A percentile compares a stretch with the other conserved stretches of the same genome.
Conservation (phyloP, 192 early-diverging fungal genomes). For the Coemansia sp. region DNA sequence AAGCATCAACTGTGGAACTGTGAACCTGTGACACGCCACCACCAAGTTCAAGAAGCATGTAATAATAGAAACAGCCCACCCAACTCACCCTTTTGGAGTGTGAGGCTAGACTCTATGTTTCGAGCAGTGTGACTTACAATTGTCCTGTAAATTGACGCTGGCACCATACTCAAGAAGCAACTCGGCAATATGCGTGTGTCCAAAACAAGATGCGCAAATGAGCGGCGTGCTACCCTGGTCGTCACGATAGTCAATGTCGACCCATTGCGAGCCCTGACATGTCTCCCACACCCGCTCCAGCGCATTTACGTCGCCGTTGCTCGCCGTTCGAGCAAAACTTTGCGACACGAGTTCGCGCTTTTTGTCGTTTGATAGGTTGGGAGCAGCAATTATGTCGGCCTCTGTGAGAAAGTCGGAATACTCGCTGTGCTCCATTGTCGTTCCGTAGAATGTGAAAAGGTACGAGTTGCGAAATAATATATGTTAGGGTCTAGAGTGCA, state of each 20-base stretch:
- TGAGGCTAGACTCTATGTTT: no score
- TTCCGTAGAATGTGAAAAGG: neutral
- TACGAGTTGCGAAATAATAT: neutral
- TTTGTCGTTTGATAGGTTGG: slow-evolving; percentile 48
- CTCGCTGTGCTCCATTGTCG: slow-evolving; percentile 19
- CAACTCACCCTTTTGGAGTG: neutral
- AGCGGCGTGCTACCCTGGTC: slow-evolving; percentile 84
- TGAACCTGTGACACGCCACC: no score
- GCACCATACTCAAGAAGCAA: slow-evolving; percentile 72
- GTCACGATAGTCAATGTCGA: slow-evolving; percentile 78
- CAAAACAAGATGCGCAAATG: slow-evolving; percentile 87
- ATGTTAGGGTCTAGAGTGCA: neutral
- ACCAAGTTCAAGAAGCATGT: neutral
- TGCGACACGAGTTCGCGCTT: slow-evolving; percentile 61
- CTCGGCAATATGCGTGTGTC: slow-evolving; percentile 66
- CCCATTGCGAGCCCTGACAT: slow-evolving; percentile 53
- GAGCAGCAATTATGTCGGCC: slow-evolving; percentile 38
- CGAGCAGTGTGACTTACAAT: slow-evolving; percentile 55
- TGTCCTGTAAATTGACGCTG: slow-evolving; percentile 73
- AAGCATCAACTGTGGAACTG: no score
- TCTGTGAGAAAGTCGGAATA: slow-evolving; percentile 36
- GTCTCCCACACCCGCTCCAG: slow-evolving; percentile 62
- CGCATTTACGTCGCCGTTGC: slow-evolving; percentile 68
- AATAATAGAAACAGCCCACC: neutral
- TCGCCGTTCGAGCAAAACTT: slow-evolving; percentile 65